Evolutionary conservation across 2,329 filamentous ascomycete species (phyloP), one percentile per base, ranked within the genome.

Genomic region (Fusarium tupiense): DNA sequence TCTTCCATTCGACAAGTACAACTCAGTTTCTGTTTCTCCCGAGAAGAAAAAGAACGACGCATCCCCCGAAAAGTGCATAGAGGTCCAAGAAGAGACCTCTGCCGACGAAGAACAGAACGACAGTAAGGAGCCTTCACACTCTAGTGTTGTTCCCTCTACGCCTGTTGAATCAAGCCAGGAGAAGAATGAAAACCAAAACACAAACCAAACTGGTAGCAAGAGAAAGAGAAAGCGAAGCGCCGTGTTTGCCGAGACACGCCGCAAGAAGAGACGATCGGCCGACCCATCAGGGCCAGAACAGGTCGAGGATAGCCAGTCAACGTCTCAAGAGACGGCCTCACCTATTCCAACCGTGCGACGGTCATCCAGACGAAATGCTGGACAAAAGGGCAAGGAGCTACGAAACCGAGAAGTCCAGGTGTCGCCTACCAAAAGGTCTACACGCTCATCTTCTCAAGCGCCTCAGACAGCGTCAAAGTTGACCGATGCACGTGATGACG

Each of bases 161-260:
- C 74, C 79, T n/a, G 24, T 68, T 12, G 65, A 70, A 24, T 44
- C 59, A 41, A 50, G 52, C 20, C 57, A 53, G 24, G 71, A 76
- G 8, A 58, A 38, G n/a, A 43, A 54, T 14, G 72, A 69, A 60
- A 69, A 47, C 38, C 68, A 71, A 13, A 66, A 50, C 24, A 64
- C 69, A 40, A 72, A 40, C 44, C 54, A 67, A 24, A 66, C 61
- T n/a, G 67, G 64, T 40, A 64, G 76, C 49, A 80, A 77, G 65
- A 78, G 76, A 41, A 83, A 83, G 76, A 79, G 81, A 60, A 80
- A 78, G 68, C 74, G 79, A 63, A 44, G 72, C 46, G 37, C 62
- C 26, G 31, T 74, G 59, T 72, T 67, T 24, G 54, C 69, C 13
- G 79, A 80, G 53, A 57, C 56, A 40, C 76, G 75, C n/a, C 75